Base-by-base conservation (phyloP, 192 early-diverging fungal species). In the Linnemannia hyalina region DNA sequence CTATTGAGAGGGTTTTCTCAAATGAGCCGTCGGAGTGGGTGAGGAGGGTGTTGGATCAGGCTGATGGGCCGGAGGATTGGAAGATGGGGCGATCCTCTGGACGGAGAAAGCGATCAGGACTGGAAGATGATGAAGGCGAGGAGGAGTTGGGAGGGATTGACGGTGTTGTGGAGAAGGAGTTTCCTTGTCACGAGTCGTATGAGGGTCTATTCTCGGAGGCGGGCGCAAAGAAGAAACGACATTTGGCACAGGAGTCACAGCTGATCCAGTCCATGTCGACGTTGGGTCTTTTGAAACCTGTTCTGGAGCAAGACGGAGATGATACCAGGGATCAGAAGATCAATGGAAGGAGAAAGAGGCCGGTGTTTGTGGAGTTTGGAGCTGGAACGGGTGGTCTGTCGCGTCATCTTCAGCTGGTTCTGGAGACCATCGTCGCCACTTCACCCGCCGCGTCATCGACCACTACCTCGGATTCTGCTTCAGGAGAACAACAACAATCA, bases 331-430 rank as follows among this genome's bases (percentile, higher is more conserved):
- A 16, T 63, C n/a, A 68, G 63, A 16, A 73, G 55, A 7, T 4
- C 16, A 15, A 44, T 35, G 22, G 23, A 0, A 60, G 35, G 42
- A 32, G 15, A 0, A 60, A 44, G 49, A 44, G 52, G 54, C 72
- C 82, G 1, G 82, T 86, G 0, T 86, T 86, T 75, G 80, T 86
- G 10, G 84, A 86, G 35, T 86, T 86, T 74, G 84, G 84, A 35
- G 84, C 84, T 60, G 84, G 84, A 44, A 86, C 84, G 8, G 84
- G 84, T 20, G 84, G 84, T 20, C 54, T 86, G 4, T 86, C 84
- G 26, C 49, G 84, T 68, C 84, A 86, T 70, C 49, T 86, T 4
- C 84, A 86, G 49, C 71, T 86, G 70, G 79, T 73, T 52, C 72
- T 86, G 63, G 84, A 86, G 68, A 77, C 36, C 38, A 41, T 81